Conservation (phyloP, 345 rosid genomes). For the Carallia brachiata region DNA sequence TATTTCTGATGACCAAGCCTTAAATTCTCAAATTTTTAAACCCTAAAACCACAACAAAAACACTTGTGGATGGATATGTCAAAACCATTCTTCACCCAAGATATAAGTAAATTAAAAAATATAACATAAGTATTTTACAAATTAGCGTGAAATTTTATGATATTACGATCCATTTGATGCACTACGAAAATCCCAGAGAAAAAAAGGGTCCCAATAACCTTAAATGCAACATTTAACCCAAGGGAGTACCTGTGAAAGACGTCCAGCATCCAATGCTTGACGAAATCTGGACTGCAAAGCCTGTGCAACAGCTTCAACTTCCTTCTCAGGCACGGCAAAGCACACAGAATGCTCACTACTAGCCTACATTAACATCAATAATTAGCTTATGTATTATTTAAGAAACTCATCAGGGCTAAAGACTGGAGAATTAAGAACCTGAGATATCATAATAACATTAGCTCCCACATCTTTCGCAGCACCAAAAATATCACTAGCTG, state of each 20-base stretch:
- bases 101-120: no score
- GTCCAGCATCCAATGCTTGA: constrained; percentile 90
- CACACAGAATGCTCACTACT: constrained; percentile 99
- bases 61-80: no score
- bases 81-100: no score
- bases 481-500: constrained; percentile 88
- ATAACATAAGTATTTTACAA: no score
- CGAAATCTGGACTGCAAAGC: constrained; percentile 79
- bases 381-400: constrained; percentile 20
- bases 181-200: no score
- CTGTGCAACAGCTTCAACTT: constrained; percentile 86
- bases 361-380: constrained; percentile 53
- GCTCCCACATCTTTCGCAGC: constrained; percentile 98
- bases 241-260: constrained; percentile 81
- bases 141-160: no score
- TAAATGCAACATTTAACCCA: neutral
- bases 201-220: neutral
- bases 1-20: no score
- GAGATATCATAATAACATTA: constrained; percentile 98
- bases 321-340: constrained; percentile 98
- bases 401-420: constrained; percentile 5
- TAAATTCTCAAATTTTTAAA: no score
- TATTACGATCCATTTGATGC: no score
- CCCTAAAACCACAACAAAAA: no score
- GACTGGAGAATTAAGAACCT: constrained; percentile 43